Percentiles rank a stretch among this genome's conserved stretches.
Conservation (phyloP, 768 basidiomycete genomes). For the Auricularia sp. region DNA sequence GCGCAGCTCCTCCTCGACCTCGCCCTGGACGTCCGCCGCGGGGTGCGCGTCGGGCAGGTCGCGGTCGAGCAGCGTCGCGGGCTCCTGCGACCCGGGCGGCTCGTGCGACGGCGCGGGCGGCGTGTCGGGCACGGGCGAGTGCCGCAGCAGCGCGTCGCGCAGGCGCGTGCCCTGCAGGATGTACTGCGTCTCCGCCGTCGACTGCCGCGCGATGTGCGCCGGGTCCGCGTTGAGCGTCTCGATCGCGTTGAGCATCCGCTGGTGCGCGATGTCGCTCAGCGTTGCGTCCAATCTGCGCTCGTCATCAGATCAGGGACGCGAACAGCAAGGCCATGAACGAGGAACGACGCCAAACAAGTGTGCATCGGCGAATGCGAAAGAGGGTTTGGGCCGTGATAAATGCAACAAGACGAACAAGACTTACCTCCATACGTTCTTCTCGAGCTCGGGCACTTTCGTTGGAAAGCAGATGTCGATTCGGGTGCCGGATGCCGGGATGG, state of each 20-base stretch:
- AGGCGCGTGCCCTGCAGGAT: constrained; percentile 64
- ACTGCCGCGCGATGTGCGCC: constrained; percentile 15
- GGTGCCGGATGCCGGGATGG: constrained; percentile 29
- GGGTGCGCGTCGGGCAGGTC: constrained; percentile 1
- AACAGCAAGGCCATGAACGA: neutral
- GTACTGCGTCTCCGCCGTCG: constrained; percentile 26
- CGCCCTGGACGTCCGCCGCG: neutral
- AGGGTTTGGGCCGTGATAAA: constrained; percentile 2
- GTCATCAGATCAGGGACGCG: neutral
- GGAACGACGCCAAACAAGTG: constrained; percentile 13
- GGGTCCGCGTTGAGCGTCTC: constrained; percentile 47
- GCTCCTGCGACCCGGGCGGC: neutral
- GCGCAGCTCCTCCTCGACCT: neutral
- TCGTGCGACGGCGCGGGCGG: neutral
- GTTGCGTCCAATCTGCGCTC: constrained; percentile 52
- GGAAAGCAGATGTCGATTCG: constrained; percentile 52
- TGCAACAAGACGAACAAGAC: neutral
- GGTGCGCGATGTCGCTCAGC: constrained; percentile 50
- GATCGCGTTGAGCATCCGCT: constrained; percentile 64
- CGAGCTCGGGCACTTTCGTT: constrained; percentile 30
- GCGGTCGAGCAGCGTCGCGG: constrained; percentile 9
- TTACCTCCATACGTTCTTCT: constrained; percentile 41
- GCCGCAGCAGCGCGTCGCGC: constrained; percentile 58
- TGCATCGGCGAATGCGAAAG: constrained; percentile 9
- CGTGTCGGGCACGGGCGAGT: constrained; percentile 24